Base-by-base conservation (phyloP, 306 rosid species). In the Fragaria vesca region DNA sequence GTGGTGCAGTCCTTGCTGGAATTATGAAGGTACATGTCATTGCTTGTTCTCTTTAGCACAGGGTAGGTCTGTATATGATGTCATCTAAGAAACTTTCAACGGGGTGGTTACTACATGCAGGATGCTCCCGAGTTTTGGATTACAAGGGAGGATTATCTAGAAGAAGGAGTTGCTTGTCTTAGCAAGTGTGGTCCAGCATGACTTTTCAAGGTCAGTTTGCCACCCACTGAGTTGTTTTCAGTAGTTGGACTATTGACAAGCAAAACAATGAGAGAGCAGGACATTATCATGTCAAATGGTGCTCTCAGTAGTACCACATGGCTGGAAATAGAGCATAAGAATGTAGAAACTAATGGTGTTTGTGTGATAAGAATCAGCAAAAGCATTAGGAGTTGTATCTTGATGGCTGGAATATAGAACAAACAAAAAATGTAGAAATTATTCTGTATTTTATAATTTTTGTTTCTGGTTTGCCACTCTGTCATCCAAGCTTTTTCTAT, bases 71-170 rank as follows among this genome's bases (percentile, higher is more conserved):
- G 20, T 48, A 18, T n/a, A 60, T 43, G 18, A 17, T 54, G 47
- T 74, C 21, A 66, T 72, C 69, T 73, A 76, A 86, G 80, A 75
- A 76, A 82, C 47, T 77, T 68, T 62, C 40, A 83, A 79, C 74
- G 50, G 78, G 77, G 75, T 77, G 78, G 81, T 82, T 86, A 46
- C 81, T 68, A 78, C 73, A 52, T 76, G 76, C 92, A 96, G 98
- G 98, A 96, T 86, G 94, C 99, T 28, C 97, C 97, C 48, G 97
- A 93, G 79, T 96, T 91, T 85, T 96, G 99, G 99, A 93, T 96
- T 72, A 93, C 93, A 87, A 87, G 93, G 82, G 99, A 93, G 81
- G 97, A 96, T 84, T 96, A 96, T 90, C 96, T 82, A 76, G 99
- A 96, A 91, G 99, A 95, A 83, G 99, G 99, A 46, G 15, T 91